phyloP scores from a whole-genome alignment of 148 eudicot genomes.

The Fagopyrum homotropicum region DNA sequence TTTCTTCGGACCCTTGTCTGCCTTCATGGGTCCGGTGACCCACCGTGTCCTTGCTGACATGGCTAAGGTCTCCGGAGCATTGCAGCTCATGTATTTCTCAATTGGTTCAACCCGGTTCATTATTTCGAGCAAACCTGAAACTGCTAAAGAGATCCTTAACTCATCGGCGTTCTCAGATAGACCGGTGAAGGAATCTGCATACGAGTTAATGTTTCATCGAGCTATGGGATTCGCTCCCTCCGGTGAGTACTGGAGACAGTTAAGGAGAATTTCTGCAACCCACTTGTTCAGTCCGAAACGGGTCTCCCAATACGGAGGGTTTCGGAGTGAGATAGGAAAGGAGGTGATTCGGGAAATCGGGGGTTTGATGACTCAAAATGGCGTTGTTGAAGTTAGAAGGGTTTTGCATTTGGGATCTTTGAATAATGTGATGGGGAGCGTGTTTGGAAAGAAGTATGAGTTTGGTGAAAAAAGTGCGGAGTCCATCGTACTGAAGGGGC shows the following conservation, averaged over 20 bases:
- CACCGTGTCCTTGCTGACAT: slow-evolving; percentile 9
- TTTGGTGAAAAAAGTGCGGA: slow-evolving; percentile 12
- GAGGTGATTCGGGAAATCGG: slow-evolving; percentile 15
- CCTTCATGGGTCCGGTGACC: slow-evolving; percentile 5
- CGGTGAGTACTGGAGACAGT: slow-evolving; percentile 14
- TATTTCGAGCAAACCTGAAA: slow-evolving; percentile 11
- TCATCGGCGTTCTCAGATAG: slow-evolving; percentile 12
- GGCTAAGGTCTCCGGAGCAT: background rate
- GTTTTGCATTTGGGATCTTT: slow-evolving; percentile 64
- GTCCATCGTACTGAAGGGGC: slow-evolving; percentile 28
- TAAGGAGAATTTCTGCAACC: slow-evolving; percentile 12
- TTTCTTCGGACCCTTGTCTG: background rate
- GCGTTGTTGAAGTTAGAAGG: slow-evolving; percentile 36
- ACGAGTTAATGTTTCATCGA: slow-evolving; percentile 10
- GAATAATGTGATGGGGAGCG: slow-evolving; percentile 86
- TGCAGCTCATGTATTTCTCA: slow-evolving; percentile 7
- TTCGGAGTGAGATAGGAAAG: background rate
- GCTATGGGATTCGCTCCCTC: slow-evolving; percentile 16
- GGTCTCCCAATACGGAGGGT: background rate
- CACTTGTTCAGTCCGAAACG: slow-evolving; percentile 12
- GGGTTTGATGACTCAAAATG: slow-evolving; percentile 18
- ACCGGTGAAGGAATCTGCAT: slow-evolving; percentile 15
- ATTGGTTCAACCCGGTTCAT: slow-evolving; percentile 15
- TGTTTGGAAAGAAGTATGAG: slow-evolving; percentile 53
- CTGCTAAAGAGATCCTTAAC: slow-evolving; percentile 15